Base-by-base conservation (phyloP, 2,329 filamentous ascomycete genomes). In the Apiospora malaysiana region DNA sequence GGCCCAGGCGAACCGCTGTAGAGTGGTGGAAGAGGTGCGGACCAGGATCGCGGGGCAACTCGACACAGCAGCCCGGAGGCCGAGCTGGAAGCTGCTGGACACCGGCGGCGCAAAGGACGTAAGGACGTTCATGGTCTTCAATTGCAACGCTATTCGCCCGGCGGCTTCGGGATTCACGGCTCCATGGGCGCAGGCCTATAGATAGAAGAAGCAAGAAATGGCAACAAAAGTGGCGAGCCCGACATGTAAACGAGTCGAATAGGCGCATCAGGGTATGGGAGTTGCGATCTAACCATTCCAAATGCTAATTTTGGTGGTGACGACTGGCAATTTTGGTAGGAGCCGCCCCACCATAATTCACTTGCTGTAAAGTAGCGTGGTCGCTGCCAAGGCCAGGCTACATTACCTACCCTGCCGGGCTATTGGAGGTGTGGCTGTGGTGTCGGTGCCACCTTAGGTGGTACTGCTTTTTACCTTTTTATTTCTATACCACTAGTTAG, bases 61-160 rank as follows among this genome's bases (percentile, higher is more conserved):
- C 65, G 74, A 65, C 68, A 79, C 70, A 63, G 77, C 75, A 63
- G 77, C 75, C 75, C 78, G 78, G 70, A 80, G 72, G 72, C 78
- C 78, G 66, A 79, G 72, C 45, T 75, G 76, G 69, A 78, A 78
- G 75, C 75, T 79, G 70, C 75, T 79, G 70, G 78, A 77, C 68
- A 75, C 70, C 71, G 76, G 71, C 71, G 75, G 74, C 68, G 74
- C 65, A 71, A 75, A 70, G 69, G 74, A 68, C 49, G 74, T 73
- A 71, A 79, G 72, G 75, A 75, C 69, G 74, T 78, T 74, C 78
- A 80, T 80, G 74, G 70, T 79, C 75, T 59, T 70, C 69, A 68
- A 43, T 40, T 51, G 67, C 45, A 68, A 56, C 45, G 45, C 67
- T 69, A 75, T 68, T 76, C 74, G 76, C 73, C 78, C 71, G 65